Conservation (phyloP, 1,139 yeast genomes). For the Kodamaea suecica region DNA sequence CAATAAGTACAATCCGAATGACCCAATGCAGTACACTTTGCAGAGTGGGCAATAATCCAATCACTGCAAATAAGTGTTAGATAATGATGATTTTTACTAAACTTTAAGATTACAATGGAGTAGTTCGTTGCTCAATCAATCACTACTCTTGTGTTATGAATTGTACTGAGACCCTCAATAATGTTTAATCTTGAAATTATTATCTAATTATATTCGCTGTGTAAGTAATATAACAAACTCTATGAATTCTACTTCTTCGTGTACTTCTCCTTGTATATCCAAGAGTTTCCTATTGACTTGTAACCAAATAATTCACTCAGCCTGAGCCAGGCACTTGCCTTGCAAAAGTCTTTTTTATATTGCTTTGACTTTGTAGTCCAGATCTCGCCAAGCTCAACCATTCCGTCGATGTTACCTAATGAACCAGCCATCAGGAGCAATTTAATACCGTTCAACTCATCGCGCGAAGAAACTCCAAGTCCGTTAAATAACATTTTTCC, state of each 20-base stretch:
- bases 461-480: conserved; percentile 52
- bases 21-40: conserved; percentile 14
- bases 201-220: too few species aligned
- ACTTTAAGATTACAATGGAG: too few species aligned
- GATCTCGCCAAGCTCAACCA: conserved; percentile 68
- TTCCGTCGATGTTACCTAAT: conserved; percentile 67
- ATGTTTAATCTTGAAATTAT: too few species aligned
- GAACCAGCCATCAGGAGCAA: conserved; percentile 66
- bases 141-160: too few species aligned
- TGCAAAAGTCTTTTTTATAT: conserved; percentile 55
- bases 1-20: conserved; percentile 17
- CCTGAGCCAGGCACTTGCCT: conserved; percentile 73
- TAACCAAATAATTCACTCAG: conserved; percentile 65
- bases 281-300: conserved; percentile 64
- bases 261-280: conserved; percentile 78
- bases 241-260: conserved; percentile 22
- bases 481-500: conserved; percentile 62
- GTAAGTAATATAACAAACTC: too few species aligned
- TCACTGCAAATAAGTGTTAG: too few species aligned
- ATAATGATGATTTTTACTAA: too few species aligned
- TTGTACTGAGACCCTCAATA: too few species aligned
- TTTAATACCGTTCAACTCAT: conserved; percentile 57
- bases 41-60: conserved; percentile 14
- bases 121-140: too few species aligned
- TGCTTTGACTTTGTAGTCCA: conserved; percentile 58